These are phyloP conservation scores for Stachybotrys echinatus DNA, from an alignment of 2,329 filamentous ascomycete species.

Conservation along the genomic window DNA sequence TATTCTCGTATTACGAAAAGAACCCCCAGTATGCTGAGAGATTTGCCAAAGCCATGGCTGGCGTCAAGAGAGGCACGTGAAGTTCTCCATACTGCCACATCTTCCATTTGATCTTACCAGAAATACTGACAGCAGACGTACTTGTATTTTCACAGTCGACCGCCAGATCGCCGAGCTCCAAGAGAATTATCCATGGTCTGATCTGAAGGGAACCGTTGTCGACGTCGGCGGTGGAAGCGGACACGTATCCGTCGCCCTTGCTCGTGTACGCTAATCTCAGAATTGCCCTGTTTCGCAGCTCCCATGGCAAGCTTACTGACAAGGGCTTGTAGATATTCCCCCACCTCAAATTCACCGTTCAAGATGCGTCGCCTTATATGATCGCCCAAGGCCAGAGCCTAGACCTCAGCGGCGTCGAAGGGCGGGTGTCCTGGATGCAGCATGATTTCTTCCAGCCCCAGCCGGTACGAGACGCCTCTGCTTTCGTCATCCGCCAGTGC, in stretches of 20 bases:
- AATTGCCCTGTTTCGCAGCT: not conserved
- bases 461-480: slow-evolving; percentile 8
- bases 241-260: slow-evolving; percentile 7
- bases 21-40: slow-evolving; percentile 5
- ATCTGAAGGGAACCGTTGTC: slow-evolving; percentile 13
- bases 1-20: slow-evolving; percentile 11
- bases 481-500: slow-evolving; percentile 17
- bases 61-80: not conserved
- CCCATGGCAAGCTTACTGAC: not conserved
- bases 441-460: slow-evolving; percentile 20
- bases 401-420: not conserved
- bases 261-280: not conserved
- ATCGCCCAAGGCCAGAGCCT: slow-evolving; percentile 9
- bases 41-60: slow-evolving; percentile 13
- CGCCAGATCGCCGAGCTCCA: slow-evolving; percentile 6
- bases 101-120: no score
- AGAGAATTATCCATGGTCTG: slow-evolving; percentile 11
- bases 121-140: no score
- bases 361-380: slow-evolving; percentile 14
- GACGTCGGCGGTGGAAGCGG: slow-evolving; percentile 20
- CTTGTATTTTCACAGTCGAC: not conserved
- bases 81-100: slow-evolving; percentile 7
- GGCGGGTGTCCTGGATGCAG: slow-evolving; percentile 11
- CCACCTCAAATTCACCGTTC: slow-evolving; percentile 16
- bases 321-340: slow-evolving; percentile 7